Base-by-base conservation (phyloP, 495 filamentous ascomycete genomes). In the Podospora bellae-mahoneyi region DNA sequence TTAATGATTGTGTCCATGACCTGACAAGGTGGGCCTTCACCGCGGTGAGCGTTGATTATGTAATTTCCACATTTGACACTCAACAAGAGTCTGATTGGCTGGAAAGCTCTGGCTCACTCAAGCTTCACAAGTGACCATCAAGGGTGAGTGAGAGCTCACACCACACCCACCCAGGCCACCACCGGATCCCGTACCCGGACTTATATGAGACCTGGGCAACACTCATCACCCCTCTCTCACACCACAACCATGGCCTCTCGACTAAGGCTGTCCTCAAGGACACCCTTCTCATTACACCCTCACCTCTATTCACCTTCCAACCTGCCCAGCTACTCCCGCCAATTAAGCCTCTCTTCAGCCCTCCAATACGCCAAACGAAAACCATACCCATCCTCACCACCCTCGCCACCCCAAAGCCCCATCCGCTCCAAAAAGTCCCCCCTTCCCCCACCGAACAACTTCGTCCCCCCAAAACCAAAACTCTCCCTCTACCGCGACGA, bases 201-300 rank as follows among this genome's bases (percentile, higher is more conserved):
- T 4, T 48, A 9, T 34, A 27, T 48, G 39, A 48, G 39, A 48
- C 0, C 13, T 18, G 15, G 9, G 13, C 2, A 10, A 20, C 56
- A 4, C 19, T n/a, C 66, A 39, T 32, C 18, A n/a, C 4, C 19
- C 9, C 58, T 39, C 34, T 39, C 39, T 13, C 39, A 48, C 9
- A 16, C 64, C 39, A 64, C 30, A 65, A 64, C 56, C 56, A 72
- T 72, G 71, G 68, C 71, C 19, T 58, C 62, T 23, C 65, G 71
- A 15, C 26, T 65, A 10, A 27, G 64, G 30, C 53, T 69, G 20
- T 58, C 56, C 10, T 26, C 20, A 2, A 59, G 67, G 67, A 53
- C 26, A 20, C 60, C 64, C 28, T 26, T 28, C 60, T 30, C 34
- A 20, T 18, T 34, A 58, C 56, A 27, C 3, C 19, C n/a, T 20